These are phyloP conservation scores for Abrus pulchellus DNA, from an alignment of 306 rosid genomes.

Conservation along the genomic window DNA sequence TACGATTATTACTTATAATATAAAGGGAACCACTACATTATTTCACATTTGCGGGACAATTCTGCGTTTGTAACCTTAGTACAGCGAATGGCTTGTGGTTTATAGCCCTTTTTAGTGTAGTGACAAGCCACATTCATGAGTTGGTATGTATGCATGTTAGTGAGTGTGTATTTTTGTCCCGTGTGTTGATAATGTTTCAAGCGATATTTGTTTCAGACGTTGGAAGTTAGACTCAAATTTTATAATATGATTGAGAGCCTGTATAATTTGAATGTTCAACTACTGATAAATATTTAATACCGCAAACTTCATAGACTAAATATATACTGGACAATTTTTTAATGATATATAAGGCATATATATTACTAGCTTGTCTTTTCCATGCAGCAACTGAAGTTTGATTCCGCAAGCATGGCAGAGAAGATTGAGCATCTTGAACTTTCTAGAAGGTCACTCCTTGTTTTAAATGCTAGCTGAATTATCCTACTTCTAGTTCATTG, in stretches of 20 bases:
- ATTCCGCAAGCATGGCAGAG: slow-evolving; percentile 52
- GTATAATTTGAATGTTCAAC: no score
- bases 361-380: neutral
- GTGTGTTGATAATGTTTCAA: neutral
- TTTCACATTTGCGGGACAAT: neutral
- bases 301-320: no score
- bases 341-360: slow-evolving; percentile 4
- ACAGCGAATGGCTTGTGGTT: neutral
- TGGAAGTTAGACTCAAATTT: no score
- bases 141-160: neutral
- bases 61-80: neutral
- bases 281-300: no score
- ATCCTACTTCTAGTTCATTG: neutral
- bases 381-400: slow-evolving; percentile 68
- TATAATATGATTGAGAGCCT: no score
- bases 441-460: slow-evolving; percentile 60
- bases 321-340: no score
- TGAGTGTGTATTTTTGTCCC: neutral
- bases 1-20: neutral
- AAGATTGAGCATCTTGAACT: slow-evolving; percentile 65
- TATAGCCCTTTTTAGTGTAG: neutral
- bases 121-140: neutral
- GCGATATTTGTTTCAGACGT: no score
- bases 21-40: neutral
- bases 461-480: neutral